Percentiles rank a stretch among this genome's conserved stretches.
phyloP scores from a whole-genome alignment of 129 eudicot species.

The Flaveria bidentis region DNA sequence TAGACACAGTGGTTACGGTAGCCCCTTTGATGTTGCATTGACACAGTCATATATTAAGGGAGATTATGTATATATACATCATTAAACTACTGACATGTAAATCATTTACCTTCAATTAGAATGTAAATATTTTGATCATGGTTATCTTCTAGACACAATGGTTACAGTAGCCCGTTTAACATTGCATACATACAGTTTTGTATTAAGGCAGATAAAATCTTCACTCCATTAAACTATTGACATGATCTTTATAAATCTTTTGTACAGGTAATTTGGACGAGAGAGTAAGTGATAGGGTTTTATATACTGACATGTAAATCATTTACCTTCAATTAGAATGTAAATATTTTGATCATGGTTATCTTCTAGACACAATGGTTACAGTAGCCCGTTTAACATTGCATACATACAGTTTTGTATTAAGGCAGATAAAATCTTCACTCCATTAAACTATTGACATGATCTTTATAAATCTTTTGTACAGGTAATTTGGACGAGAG shows the following conservation, averaged over 20 bases:
- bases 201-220: neutral
- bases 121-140: neutral
- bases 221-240: neutral
- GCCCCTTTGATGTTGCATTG: no score
- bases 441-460: neutral
- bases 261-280: slow-evolving; percentile 82
- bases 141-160: neutral
- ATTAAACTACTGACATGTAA: no score
- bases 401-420: neutral
- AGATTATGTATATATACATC: neutral
- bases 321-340: neutral
- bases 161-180: neutral
- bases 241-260: neutral
- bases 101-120: neutral
- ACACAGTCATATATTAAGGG: neutral
- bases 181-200: neutral
- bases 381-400: neutral
- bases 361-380: neutral
- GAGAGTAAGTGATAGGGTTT: slow-evolving; percentile 83
- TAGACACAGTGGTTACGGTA: neutral
- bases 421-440: neutral
- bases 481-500: slow-evolving; percentile 90
- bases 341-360: neutral
- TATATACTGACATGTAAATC: slow-evolving; percentile 49
- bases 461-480: neutral